Base-by-base conservation (phyloP, 495 filamentous ascomycete species). In the Trypethelium eluteriae region DNA sequence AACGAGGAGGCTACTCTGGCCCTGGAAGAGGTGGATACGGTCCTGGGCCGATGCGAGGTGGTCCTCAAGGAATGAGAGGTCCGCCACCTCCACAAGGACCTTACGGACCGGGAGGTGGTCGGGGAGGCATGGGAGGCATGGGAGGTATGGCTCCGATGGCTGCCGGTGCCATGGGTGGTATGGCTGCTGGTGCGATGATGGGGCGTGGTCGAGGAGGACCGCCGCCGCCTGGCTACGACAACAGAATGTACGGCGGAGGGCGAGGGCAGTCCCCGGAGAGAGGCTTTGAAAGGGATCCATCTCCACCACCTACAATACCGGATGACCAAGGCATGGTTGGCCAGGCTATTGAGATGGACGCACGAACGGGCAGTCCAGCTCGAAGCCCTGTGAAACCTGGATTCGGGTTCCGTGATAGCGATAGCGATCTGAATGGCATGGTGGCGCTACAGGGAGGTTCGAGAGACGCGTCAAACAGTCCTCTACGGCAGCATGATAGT, bases 281-380 rank as follows among this genome's bases (percentile, higher is more conserved):
- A 14, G 53, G 53, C 53, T 36, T 59, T 36, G 53, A 59, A 36
- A 59, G 53, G 36, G 53, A 36, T 35, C 53, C 53, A 59, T 59
- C 53, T 59, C 53, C 53, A 36, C 53, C 53, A 35, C 18, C 32
- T 7, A 9, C 53, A 9, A 59, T 59, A 14, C 32, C 53, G 36
- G 32, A 36, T 18, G 53, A 66, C 7, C 36, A 59, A 53, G 39
- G 35, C 11, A 34, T 63, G 14, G 80, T 88, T 32, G 88, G 88
- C n/a, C 88, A 91, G 70, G 90, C 90, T 0, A 83, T 92, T 62
- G 92, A 93, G 74, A 93, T 96, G 91, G 87, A 91, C 79, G 80
- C 89, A 69, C 71, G 81, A 69, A 81, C 81, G 1, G 82, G 82
- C n/a, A 83, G 77, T 66, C 82, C 83, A 36, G 76, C 82, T 4